These are phyloP conservation scores for Lentinus brumalis DNA, from an alignment of 768 basidiomycete species.

Conservation along the genomic window DNA sequence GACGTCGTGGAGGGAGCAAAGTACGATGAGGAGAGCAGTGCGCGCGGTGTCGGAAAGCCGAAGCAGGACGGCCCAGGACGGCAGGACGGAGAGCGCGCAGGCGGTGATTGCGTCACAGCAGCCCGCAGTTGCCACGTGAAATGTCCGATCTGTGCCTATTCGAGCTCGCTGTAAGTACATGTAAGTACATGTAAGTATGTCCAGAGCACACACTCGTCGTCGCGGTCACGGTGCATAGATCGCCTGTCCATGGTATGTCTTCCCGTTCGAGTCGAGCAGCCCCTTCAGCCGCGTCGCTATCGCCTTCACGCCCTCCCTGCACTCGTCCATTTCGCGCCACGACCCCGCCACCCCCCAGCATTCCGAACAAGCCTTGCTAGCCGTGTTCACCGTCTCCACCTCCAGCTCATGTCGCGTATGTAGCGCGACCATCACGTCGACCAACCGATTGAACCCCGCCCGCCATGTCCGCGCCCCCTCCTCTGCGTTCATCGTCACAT, in stretches of 20 bases:
- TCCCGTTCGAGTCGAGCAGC: conserved; percentile 56
- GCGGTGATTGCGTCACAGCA: neutral
- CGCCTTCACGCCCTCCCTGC: conserved; percentile 60
- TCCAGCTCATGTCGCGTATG: conserved; percentile 69
- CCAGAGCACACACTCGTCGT: neutral
- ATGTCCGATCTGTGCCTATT: conserved; percentile 7
- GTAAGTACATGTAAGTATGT: neutral
- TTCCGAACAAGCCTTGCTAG: conserved; percentile 73
- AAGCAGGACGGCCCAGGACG: neutral
- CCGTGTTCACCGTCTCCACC: conserved; percentile 73
- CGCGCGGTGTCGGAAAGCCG: neutral
- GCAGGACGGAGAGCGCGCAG: neutral
- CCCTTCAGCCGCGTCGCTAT: conserved; percentile 63
- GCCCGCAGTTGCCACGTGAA: neutral
- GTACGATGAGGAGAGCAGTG: neutral
- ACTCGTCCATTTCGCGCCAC: conserved; percentile 69
- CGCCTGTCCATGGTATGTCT: conserved; percentile 39
- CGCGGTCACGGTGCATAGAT: conserved; percentile 38
- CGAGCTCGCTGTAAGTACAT: neutral
- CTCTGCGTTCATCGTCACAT: conserved; percentile 63
- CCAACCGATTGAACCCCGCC: conserved; percentile 64
- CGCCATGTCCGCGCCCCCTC: conserved; percentile 64
- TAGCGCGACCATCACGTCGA: conserved; percentile 74
- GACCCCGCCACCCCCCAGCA: conserved; percentile 75
- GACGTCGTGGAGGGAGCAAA: conserved; percentile 6